Evolutionary conservation across 306 rosid species (phyloP).

Genomic region (Comarum palustre): DNA sequence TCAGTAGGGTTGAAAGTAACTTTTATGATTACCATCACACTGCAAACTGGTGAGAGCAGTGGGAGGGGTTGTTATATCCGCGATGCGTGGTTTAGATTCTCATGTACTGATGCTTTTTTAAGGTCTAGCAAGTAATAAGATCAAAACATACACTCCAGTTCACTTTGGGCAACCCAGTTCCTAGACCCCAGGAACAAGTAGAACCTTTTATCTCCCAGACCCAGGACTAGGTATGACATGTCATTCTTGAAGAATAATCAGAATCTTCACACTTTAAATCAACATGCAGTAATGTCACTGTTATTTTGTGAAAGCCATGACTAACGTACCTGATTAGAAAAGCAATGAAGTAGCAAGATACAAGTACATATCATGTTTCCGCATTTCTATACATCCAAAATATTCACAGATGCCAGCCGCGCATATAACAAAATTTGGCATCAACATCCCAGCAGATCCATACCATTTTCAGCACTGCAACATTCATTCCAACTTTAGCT

Average conservation of each 20-base stretch:
- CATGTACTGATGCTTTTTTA: background rate
- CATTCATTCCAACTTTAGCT: conserved; percentile 35
- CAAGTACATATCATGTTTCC: background rate
- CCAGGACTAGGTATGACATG: no score
- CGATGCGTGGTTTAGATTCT: background rate
- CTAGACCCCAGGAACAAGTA: background rate
- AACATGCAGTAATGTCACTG: background rate
- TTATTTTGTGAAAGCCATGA: conserved; percentile 2
- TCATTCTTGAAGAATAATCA: background rate
- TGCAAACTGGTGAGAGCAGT: background rate
- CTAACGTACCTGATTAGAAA: background rate
- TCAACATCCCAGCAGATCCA: conserved; percentile 1
- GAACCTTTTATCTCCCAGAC: background rate
- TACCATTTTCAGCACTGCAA: background rate
- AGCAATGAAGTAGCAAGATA: background rate
- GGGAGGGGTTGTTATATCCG: no score
- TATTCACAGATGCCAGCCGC: conserved; percentile 10
- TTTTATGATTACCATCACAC: background rate
- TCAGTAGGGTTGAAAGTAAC: no score
- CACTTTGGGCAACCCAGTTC: background rate
- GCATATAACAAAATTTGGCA: conserved; percentile 6
- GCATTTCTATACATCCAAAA: background rate
- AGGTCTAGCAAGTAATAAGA: background rate
- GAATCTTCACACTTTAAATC: background rate
- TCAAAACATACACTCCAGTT: background rate